phyloP scores from a whole-genome alignment of 1,284 basidiomycete genomes.

The Gymnopus androsaceus region DNA sequence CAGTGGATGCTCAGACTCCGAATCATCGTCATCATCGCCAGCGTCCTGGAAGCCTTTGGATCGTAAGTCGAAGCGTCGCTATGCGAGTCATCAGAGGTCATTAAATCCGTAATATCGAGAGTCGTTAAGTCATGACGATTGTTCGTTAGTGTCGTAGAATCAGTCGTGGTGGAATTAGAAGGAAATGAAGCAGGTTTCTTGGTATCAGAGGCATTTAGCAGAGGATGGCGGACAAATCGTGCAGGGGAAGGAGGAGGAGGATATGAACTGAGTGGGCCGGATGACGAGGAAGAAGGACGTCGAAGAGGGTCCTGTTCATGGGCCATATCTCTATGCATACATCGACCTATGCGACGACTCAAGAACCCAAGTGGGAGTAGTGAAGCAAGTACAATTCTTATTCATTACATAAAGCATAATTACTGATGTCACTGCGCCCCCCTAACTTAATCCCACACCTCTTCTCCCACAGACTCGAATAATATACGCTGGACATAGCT shows the following conservation, averaged over 20 bases:
- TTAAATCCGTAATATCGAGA: conserved; percentile 21
- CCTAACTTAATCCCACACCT: no score
- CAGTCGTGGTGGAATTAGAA: conserved; percentile 19
- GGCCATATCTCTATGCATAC: background rate
- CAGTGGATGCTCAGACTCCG: conserved; percentile 6
- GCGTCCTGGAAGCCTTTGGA: background rate
- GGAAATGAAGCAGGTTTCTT: background rate
- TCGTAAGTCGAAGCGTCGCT: background rate
- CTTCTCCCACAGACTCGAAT: no score
- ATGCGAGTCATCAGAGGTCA: background rate
- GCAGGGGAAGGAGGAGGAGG: conserved; percentile 29
- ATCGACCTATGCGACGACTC: no score
- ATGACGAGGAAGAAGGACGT: background rate
- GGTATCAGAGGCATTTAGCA: background rate
- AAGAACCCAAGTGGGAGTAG: no score
- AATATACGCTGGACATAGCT: background rate
- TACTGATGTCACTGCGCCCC: no score
- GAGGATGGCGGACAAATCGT: conserved; percentile 32
- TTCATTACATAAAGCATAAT: no score
- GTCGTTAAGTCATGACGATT: conserved; percentile 21
- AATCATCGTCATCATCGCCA: background rate
- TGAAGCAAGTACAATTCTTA: background rate
- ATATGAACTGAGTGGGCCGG: background rate
- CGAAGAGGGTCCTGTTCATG: background rate
- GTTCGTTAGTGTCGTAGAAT: conserved; percentile 18